Evolutionary conservation across 2,329 filamentous ascomycete species (phyloP), one percentile per base, ranked within the genome.

Genomic region (Mycosphaerella sp.): DNA sequence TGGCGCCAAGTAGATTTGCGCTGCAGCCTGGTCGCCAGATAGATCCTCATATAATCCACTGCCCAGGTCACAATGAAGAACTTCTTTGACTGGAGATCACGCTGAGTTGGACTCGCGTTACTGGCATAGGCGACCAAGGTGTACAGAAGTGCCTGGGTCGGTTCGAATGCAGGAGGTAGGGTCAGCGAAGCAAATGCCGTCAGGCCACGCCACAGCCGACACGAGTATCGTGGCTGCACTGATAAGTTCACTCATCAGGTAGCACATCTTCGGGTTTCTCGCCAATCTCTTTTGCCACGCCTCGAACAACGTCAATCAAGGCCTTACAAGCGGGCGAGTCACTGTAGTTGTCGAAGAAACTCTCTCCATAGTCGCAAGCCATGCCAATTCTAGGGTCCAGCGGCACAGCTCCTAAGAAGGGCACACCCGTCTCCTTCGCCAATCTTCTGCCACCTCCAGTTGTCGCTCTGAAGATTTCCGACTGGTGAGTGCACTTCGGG

Each of bases 281-380:
- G 6, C 68, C 67, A n/a, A 69, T 55, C 32, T 64, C 58, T 44
- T 64, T 55, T 9, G 60, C 64, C 44, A 96, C 76, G 42, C 80
- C 79, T 63, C 79, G 81, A 32, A 98, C 90, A 8, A 98, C 90
- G 32, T 76, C 75, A 71, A 82, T 85, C 54, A 98, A 80, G 2
- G 91, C 90, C 60, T 78, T 75, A 64, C 89, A 95, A 1, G 93
- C 90, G 30, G 93, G 91, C 60, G 89, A 95, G 62, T 97, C 90
- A 0, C 91, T 89, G 69, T 89, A 98, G 18, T 83, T 85, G 65
- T 97, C 90, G 65, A 97, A 87, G 71, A 94, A 98, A 70, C 89
- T 96, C 79, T 98, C 93, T 4, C 94, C 93, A 69, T 87, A 96
- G 69, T 98, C 93, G 65, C 91, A 96, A 2, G 90, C 86, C 87